These are phyloP conservation scores for Camellia granthamiana DNA, from an alignment of 148 eudicot genomes.

Conservation along the genomic window DNA sequence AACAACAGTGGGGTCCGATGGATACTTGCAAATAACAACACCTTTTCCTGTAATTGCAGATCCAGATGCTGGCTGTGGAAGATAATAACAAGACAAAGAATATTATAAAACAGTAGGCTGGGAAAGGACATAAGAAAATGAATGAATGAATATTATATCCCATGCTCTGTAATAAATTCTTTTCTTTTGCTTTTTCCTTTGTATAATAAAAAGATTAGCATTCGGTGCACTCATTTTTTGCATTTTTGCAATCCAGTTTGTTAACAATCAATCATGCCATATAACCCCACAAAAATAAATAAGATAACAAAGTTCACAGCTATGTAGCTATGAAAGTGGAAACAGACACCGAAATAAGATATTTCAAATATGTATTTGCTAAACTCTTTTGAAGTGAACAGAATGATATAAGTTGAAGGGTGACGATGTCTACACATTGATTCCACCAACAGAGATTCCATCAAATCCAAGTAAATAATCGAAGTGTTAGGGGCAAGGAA, in stretches of 20 bases:
- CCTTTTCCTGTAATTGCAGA: constrained; percentile 60
- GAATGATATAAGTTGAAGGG: no score
- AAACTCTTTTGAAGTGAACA: neutral
- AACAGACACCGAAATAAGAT: no score
- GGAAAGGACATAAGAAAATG: neutral
- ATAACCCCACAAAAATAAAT: no score
- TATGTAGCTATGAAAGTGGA: no score
- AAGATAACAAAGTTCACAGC: no score
- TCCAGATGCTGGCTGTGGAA: constrained; percentile 66
- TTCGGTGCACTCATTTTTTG: neutral
- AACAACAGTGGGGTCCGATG: constrained; percentile 56
- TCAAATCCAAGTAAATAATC: no score
- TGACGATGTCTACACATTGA: no score
- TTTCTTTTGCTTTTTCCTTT: no score
- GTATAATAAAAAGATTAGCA: neutral
- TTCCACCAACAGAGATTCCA: no score
- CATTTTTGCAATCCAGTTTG: neutral
- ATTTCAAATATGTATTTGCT: neutral
- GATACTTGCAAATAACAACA: constrained; percentile 67
- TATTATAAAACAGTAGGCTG: neutral
- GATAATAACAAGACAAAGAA: constrained; percentile 3
- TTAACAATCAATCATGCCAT: no score
- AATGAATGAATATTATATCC: no score
- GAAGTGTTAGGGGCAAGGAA: no score
- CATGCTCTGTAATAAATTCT: neutral